A percentile compares a stretch with the other conserved stretches of the same genome.
Conservation (phyloP, 139 green algal genomes). For the Coelastrella sp. region DNA sequence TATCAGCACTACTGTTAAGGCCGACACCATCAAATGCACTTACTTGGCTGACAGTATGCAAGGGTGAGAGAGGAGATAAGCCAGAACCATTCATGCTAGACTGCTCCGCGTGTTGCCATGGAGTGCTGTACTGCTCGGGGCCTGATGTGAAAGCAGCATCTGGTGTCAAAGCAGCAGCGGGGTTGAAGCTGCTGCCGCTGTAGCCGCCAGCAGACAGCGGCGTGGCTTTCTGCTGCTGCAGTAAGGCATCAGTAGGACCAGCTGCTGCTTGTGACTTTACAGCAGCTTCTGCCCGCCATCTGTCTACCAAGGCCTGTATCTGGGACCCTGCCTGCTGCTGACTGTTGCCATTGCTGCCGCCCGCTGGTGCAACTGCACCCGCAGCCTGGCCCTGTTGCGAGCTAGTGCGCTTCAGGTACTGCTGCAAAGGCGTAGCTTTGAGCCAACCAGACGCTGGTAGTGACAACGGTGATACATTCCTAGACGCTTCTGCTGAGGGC, state of each 20-base stretch:
- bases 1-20: not conserved
- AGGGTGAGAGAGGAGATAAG: not conserved
- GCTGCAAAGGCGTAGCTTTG: not conserved
- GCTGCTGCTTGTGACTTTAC: not conserved
- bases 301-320: not conserved
- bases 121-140: not conserved
- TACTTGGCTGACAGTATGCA: not conserved
- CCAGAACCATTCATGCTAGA: not conserved
- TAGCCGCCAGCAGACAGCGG: too few species aligned
- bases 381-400: not conserved
- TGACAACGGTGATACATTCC: not conserved
- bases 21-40: not conserved
- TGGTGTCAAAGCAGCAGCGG: too few species aligned
- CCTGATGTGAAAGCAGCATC: too few species aligned
- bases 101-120: not conserved
- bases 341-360: not conserved
- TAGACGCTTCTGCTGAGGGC: not conserved
- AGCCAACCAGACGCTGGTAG: constrained; percentile 24
- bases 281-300: not conserved
- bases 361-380: not conserved
- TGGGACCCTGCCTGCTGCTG: not conserved
- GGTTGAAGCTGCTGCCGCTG: too few species aligned
- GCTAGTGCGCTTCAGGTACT: constrained; percentile 5
- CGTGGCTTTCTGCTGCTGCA: not conserved
- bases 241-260: not conserved